A percentile compares a stretch with the other conserved stretches of the same genome.
phyloP scores from a whole-genome alignment of 2,329 filamentous ascomycete species.

The Cladophialophora bantiana region DNA sequence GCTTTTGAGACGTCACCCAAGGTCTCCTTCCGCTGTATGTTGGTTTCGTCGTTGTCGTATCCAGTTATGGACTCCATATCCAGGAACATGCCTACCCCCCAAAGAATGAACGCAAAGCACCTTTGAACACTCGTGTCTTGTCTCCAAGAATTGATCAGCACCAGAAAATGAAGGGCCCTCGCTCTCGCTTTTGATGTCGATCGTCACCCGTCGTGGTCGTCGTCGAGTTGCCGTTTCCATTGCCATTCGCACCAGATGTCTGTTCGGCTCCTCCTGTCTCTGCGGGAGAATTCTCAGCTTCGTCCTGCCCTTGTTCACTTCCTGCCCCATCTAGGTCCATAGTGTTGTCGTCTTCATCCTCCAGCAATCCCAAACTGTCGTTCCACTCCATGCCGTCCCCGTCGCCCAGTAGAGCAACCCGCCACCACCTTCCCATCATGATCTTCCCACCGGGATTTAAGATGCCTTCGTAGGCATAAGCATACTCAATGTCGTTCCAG shows the following conservation, averaged over 20 bases:
- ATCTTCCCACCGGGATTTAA: constrained; percentile 56
- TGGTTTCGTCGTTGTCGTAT: too few relatives aligned
- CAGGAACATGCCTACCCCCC: too few relatives aligned
- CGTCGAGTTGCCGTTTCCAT: neutral
- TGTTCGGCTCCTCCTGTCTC: neutral
- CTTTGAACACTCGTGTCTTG: too few relatives aligned
- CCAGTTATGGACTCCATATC: too few relatives aligned
- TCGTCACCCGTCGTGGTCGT: neutral
- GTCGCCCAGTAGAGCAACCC: constrained; percentile 27
- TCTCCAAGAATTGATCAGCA: constrained; percentile 9
- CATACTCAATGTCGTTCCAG: constrained; percentile 44
- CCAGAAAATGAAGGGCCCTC: constrained; percentile 40
- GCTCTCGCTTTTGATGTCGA: constrained; percentile 27
- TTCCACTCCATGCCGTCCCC: constrained; percentile 33
- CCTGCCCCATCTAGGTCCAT: constrained; percentile 23
- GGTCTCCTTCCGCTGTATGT: too few relatives aligned
- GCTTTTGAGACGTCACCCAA: too few relatives aligned
- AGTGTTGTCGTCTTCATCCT: constrained; percentile 9
- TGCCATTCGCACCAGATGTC: too few relatives aligned
- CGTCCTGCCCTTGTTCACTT: neutral
- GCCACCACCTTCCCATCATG: constrained; percentile 61
- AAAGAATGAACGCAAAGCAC: too few relatives aligned
- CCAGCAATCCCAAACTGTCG: constrained; percentile 15
- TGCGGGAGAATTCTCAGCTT: neutral
- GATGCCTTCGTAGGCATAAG: constrained; percentile 57